A percentile compares a stretch with the other conserved stretches of the same genome.
These are phyloP conservation scores for Drechslerella coelobrocha DNA, from an alignment of 2,329 filamentous ascomycete species.

Conservation along the genomic window DNA sequence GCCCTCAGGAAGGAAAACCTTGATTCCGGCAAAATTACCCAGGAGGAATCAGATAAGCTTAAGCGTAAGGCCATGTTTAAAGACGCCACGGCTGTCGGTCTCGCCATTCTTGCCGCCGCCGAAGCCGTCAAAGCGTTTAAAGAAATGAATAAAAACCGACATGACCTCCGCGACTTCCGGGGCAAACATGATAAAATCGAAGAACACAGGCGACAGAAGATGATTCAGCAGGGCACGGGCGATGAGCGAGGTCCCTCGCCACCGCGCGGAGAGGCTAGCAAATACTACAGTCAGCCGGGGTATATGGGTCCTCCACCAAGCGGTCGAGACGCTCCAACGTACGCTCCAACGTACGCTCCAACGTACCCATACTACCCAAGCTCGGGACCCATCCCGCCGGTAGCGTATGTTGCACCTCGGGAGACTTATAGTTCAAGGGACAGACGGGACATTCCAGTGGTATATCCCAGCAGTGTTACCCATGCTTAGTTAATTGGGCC, in stretches of 20 bases:
- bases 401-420: constrained; percentile 8
- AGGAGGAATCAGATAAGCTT: constrained; percentile 35
- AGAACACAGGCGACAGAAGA: constrained; percentile 34
- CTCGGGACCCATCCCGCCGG: constrained; percentile 38
- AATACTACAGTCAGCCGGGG: constrained; percentile 41
- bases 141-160: constrained; percentile 16
- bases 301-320: constrained; percentile 45
- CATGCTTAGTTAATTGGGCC: constrained; percentile 31
- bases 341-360: too few species aligned
- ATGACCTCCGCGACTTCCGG: constrained; percentile 22
- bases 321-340: constrained; percentile 9
- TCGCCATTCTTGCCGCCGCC: constrained; percentile 39
- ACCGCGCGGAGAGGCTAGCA: constrained; percentile 9
- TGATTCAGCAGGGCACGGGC: constrained; percentile 6
- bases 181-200: constrained; percentile 30
- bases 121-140: constrained; percentile 39
- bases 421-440: constrained; percentile 35
- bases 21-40: constrained; percentile 34
- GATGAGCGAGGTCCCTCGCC: constrained; percentile 5
- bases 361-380: constrained; percentile 34
- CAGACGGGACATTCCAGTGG: constrained; percentile 48
- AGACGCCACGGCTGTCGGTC: constrained; percentile 38
- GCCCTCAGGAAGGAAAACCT: constrained; percentile 37
- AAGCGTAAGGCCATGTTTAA: constrained; percentile 34
- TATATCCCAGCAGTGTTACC: constrained; percentile 51